Evolutionary conservation across 345 rosid genomes (phyloP).

Genomic region (Eucalyptus pauciflora): DNA sequence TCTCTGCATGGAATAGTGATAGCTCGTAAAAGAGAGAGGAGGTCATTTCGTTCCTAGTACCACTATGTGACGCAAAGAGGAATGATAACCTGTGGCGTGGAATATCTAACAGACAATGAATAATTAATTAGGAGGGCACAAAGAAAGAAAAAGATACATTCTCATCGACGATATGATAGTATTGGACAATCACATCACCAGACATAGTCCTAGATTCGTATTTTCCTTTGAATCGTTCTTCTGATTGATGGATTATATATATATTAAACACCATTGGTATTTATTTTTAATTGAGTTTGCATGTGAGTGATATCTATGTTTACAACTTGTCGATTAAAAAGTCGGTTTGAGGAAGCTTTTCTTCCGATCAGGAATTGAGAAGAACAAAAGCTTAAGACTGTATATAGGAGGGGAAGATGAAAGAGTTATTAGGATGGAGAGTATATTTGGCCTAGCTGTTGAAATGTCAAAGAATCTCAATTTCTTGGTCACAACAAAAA

Average conservation of each 20-base stretch:
- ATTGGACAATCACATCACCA: neutral
- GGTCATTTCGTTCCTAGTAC: neutral
- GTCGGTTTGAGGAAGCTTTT: neutral
- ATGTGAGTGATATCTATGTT: neutral
- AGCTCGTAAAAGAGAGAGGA: neutral
- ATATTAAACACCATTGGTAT: too few species aligned
- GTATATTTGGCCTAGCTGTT: neutral
- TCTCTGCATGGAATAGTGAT: neutral
- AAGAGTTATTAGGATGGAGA: neutral
- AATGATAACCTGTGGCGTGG: neutral
- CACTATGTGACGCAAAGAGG: neutral
- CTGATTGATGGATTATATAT: neutral
- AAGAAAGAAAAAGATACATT: neutral
- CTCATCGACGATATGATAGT: neutral
- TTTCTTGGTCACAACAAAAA: neutral
- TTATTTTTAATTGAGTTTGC: neutral
- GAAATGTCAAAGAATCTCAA: neutral
- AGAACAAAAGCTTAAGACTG: neutral
- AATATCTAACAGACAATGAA: neutral
- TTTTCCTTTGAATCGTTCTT: neutral
- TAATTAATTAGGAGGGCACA: neutral
- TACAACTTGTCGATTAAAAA: neutral
- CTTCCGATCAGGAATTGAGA: neutral
- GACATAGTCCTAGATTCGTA: neutral
- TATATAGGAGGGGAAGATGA: neutral